Conservation (phyloP, 352 stramenopile species). For the Pythium periplocum region DNA sequence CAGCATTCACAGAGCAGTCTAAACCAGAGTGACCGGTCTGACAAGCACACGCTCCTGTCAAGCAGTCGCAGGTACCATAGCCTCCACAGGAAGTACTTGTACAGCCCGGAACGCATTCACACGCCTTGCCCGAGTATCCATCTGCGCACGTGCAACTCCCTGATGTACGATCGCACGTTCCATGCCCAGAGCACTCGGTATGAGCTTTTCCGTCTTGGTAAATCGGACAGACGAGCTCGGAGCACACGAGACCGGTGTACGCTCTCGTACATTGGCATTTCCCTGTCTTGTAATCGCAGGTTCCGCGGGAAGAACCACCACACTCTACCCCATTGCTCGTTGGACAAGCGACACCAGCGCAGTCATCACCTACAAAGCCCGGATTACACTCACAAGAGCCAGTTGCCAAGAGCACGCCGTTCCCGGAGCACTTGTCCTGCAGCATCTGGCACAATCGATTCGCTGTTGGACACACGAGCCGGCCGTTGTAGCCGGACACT, state of each 20-base stretch:
- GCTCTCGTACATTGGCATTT: slow-evolving; percentile 35
- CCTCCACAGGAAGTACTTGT: slow-evolving; percentile 29
- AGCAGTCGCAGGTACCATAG: slow-evolving; percentile 54
- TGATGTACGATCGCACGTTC: slow-evolving; percentile 36
- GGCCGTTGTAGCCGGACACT: slow-evolving; percentile 43
- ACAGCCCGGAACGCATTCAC: slow-evolving; percentile 68
- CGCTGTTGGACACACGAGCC: slow-evolving; percentile 38
- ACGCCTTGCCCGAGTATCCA: slow-evolving; percentile 59
- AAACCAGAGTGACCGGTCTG: slow-evolving; percentile 35
- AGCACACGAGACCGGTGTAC: slow-evolving; percentile 57
- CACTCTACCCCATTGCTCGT: slow-evolving; percentile 31
- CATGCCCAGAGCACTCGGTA: slow-evolving; percentile 63
- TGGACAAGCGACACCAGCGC: slow-evolving; percentile 46
- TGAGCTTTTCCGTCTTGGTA: slow-evolving; percentile 28
- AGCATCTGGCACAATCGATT: slow-evolving; percentile 59
- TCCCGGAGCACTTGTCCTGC: slow-evolving; percentile 60
- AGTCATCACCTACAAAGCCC: slow-evolving; percentile 46
- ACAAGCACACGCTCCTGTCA: slow-evolving; percentile 56
- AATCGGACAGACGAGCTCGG: slow-evolving; percentile 47
- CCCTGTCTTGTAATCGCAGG: slow-evolving; percentile 41
- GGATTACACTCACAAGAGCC: slow-evolving; percentile 54
- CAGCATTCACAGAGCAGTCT: slow-evolving; percentile 17
- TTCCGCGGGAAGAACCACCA: slow-evolving; percentile 27
- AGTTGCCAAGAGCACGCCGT: slow-evolving; percentile 43
- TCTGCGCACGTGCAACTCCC: slow-evolving; percentile 44